Conservation (phyloP, 768 basidiomycete genomes). For the Xerocomellus amylosporus region DNA sequence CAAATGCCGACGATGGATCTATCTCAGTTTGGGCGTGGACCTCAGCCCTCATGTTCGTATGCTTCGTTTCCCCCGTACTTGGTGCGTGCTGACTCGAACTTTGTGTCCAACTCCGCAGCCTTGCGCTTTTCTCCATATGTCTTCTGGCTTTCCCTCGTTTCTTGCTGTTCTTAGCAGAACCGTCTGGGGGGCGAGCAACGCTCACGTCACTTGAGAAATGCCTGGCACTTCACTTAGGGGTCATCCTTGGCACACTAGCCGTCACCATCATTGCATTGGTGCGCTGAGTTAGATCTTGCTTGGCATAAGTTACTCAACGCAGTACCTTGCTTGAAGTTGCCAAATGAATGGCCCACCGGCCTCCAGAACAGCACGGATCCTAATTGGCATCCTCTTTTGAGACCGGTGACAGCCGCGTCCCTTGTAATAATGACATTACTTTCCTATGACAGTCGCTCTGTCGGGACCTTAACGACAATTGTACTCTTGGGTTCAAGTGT, state of each 20-base stretch:
- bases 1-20: slow-evolving; percentile 21
- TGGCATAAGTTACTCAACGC: slow-evolving; percentile 1
- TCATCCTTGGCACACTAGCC: slow-evolving; percentile 55
- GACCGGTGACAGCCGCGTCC: slow-evolving; percentile 54
- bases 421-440: slow-evolving; percentile 51
- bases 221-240: slow-evolving; percentile 63
- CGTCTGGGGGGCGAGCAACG: slow-evolving; percentile 38
- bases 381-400: slow-evolving; percentile 59
- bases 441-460: slow-evolving; percentile 58
- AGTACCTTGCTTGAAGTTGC: slow-evolving; percentile 36
- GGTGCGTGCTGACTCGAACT: background rate
- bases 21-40: slow-evolving; percentile 40
- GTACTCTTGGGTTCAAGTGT: slow-evolving; percentile 48
- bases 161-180: slow-evolving; percentile 63
- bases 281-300: slow-evolving; percentile 5
- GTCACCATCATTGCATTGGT: slow-evolving; percentile 61
- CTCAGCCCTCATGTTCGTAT: slow-evolving; percentile 32
- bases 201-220: slow-evolving; percentile 70
- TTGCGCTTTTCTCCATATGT: slow-evolving; percentile 35
- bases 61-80: background rate
- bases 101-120: slow-evolving; percentile 21
- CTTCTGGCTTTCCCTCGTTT: slow-evolving; percentile 58
- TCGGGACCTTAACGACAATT: slow-evolving; percentile 55
- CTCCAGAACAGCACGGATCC: slow-evolving; percentile 27
- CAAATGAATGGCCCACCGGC: slow-evolving; percentile 37